Percentiles rank a stretch among this genome's conserved stretches.
Evolutionary conservation across 1,284 basidiomycete species (phyloP).

Genomic region (Trichosporon sp.): DNA sequence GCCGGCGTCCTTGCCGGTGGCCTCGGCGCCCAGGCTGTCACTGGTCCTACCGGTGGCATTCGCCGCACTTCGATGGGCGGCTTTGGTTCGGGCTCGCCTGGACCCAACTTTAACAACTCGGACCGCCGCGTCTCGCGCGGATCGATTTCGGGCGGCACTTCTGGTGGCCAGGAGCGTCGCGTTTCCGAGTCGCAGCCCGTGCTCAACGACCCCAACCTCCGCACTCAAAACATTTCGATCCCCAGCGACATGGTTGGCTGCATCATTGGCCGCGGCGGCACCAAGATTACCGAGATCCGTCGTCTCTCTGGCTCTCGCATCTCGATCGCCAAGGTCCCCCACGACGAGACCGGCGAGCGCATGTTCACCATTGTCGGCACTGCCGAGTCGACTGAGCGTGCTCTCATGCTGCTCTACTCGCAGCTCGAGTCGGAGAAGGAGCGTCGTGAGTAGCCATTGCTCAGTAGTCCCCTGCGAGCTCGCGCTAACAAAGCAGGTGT

Average conservation of each 20-base stretch:
- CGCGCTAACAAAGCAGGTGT: slow-evolving; percentile 22
- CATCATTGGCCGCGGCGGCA: slow-evolving; percentile 92
- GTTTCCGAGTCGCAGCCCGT: slow-evolving; percentile 52
- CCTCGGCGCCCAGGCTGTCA: slow-evolving; percentile 47
- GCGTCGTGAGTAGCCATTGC: slow-evolving; percentile 54
- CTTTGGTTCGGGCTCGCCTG: slow-evolving; percentile 19
- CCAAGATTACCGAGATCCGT: slow-evolving; percentile 98
- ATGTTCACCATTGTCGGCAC: slow-evolving; percentile 99
- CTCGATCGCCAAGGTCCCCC: slow-evolving; percentile 94
- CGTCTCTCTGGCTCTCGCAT: slow-evolving; percentile 94
- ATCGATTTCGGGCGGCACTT: slow-evolving; percentile 29
- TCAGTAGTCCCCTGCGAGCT: neutral
- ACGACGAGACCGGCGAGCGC: slow-evolving; percentile 95
- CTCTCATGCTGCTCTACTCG: slow-evolving; percentile 93
- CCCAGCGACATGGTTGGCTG: slow-evolving; percentile 98
- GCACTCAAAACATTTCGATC: slow-evolving; percentile 98
- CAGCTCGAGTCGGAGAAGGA: slow-evolving; percentile 95
- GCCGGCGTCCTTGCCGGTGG: slow-evolving; percentile 53
- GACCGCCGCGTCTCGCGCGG: slow-evolving; percentile 22
- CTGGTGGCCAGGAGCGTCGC: slow-evolving; percentile 37
- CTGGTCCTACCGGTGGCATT: slow-evolving; percentile 49
- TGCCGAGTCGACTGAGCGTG: slow-evolving; percentile 92
- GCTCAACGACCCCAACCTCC: slow-evolving; percentile 62
- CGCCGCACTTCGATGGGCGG: slow-evolving; percentile 41
- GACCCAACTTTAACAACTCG: slow-evolving; percentile 14